phyloP scores from a whole-genome alignment of 257 asterid species.

The Fraxinus quadrangulata region DNA sequence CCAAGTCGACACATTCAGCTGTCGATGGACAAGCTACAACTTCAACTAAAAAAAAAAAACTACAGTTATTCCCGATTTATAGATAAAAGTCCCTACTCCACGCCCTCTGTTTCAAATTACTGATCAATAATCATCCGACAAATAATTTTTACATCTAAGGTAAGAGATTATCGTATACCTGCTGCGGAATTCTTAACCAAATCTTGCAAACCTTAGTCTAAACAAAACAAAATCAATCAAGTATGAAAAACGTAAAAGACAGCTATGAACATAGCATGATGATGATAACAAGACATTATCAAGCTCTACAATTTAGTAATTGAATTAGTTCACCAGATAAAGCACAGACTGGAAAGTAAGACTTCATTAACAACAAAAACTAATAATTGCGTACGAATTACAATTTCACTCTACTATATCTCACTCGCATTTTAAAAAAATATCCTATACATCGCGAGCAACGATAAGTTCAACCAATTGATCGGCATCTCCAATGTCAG shows the following conservation, averaged over 20 bases:
- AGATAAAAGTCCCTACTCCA: neutral
- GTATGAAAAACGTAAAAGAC: neutral
- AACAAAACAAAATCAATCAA: neutral
- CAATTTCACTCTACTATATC: neutral
- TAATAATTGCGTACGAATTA: constrained; percentile 25
- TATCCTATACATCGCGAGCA: constrained; percentile 57
- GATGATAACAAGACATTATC: too few relatives aligned
- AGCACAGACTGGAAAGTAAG: neutral
- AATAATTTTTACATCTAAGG: neutral
- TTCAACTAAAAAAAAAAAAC: too few relatives aligned
- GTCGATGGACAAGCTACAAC: neutral
- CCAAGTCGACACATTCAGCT: neutral
- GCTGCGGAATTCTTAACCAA: neutral
- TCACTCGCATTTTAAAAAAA: constrained; percentile 25
- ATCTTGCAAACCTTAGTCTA: too few relatives aligned
- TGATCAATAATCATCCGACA: neutral
- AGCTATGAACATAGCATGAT: too few relatives aligned
- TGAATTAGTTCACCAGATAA: neutral
- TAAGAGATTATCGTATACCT: neutral
- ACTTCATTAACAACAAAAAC: neutral
- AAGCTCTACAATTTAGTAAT: too few relatives aligned
- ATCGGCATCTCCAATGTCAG: constrained; percentile 48
- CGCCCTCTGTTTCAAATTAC: too few relatives aligned
- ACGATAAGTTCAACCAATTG: constrained; percentile 76
- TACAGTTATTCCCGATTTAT: too few relatives aligned